Percentiles rank a stretch among this genome's conserved stretches.
phyloP scores from a whole-genome alignment of 225 moss, liverwort and hornwort genomes.

The Bryoerythrophyllum caledonicum region DNA sequence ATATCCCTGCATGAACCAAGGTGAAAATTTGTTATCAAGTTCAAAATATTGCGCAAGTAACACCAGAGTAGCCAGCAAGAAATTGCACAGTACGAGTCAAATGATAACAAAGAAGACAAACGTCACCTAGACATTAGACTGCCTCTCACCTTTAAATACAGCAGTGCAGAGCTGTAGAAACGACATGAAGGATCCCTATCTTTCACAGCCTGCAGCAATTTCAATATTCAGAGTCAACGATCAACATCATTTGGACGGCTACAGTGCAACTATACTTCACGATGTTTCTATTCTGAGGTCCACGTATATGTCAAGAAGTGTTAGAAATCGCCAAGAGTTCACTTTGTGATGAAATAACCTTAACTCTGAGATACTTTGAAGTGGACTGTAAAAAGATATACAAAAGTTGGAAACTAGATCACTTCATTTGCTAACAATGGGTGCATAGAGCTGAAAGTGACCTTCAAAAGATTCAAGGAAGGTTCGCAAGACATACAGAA shows the following conservation, averaged over 20 bases:
- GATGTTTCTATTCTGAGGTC: too few relatives aligned
- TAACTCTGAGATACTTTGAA: neutral
- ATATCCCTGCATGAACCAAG: slow-evolving; percentile 61
- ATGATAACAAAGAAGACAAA: too few relatives aligned
- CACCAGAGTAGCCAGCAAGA: too few relatives aligned
- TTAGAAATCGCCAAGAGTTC: slow-evolving; percentile 1
- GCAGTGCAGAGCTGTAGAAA: slow-evolving; percentile 78
- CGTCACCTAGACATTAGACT: slow-evolving; percentile 1
- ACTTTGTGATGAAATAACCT: neutral
- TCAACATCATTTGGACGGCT: slow-evolving; percentile 7
- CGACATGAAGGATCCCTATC: slow-evolving; percentile 93
- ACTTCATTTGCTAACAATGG: neutral
- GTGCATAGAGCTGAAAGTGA: slow-evolving; percentile 14
- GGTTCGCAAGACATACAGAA: too few relatives aligned
- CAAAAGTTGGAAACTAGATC: slow-evolving; percentile 15
- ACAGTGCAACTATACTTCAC: too few relatives aligned
- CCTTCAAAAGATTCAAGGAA: too few relatives aligned
- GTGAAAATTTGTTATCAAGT: slow-evolving; percentile 10
- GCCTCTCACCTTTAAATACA: slow-evolving; percentile 72
- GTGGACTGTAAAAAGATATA: neutral
- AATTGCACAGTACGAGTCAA: slow-evolving; percentile 5
- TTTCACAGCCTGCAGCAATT: slow-evolving; percentile 79
- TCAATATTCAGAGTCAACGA: slow-evolving; percentile 18
- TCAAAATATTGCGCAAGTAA: slow-evolving; percentile 8
- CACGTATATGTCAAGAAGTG: neutral